Base-by-base conservation (phyloP, 1,284 basidiomycete species). In the Cutaneotrichosporon curvatum region DNA sequence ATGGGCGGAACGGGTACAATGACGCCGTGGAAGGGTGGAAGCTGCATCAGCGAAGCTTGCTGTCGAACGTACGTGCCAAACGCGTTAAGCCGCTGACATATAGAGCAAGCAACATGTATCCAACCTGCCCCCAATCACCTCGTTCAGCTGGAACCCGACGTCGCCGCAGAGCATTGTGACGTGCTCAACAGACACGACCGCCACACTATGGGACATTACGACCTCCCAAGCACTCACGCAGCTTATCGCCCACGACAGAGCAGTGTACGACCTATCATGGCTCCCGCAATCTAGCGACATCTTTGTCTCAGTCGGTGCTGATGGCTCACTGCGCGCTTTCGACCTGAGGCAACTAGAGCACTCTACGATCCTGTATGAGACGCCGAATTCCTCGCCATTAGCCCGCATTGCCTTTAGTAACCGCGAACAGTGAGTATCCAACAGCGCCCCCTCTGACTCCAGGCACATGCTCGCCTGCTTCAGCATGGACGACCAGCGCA, bases 351-450 rank as follows among this genome's bases (percentile, higher is more conserved):
- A 86, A 58, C 78, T 98, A 37, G 95, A 98, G 68, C 95, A 98
- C 71, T 96, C 91, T 8, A 99, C 95, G 3, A 99, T 98, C 61
- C 78, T 98, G 37, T 99, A 97, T 71, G 95, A 98, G 74, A 91
- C 91, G 0, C 84, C 88, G 2, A 58, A 61, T 40, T 53, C 65
- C 23, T 55, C 62, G 3, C 85, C 87, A 3, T 82, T 86, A 1
- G 85, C 90, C 1, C 74, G 95, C 32, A 69, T 94, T 89, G 90
- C 85, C 2, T 95, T 87, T 73, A 67, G 65, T 43, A 65, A 65
- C 38, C 56, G 58, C 18, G 64, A 69, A 50, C 63, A 67, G 68
- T 67, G 47, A 56, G 57, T 57, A 42, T 14, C 10, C 16, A 0
- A 4, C 8, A 0, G 2, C 10, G 2, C 11, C 4, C 10, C 30